phyloP scores from a whole-genome alignment of 108 stramenopile species.

The Nannochloropsis oceanica region DNA sequence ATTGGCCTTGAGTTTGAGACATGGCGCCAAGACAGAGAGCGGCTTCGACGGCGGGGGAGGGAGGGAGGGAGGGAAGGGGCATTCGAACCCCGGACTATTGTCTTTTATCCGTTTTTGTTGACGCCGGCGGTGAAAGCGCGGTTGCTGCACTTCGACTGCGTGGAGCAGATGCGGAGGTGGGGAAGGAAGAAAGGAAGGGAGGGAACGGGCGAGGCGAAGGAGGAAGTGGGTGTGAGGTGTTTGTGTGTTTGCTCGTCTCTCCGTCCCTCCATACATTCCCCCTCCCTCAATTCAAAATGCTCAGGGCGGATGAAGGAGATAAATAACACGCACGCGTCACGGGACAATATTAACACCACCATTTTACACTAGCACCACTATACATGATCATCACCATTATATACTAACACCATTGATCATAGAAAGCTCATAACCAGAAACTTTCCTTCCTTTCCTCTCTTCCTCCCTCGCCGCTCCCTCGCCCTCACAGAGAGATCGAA shows the following conservation, averaged over 20 bases:
- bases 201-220: background rate
- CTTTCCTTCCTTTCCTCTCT: background rate
- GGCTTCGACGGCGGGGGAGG: background rate
- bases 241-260: background rate
- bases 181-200: background rate
- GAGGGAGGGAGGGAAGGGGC: background rate
- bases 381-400: background rate
- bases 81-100: background rate
- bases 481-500: background rate
- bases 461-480: background rate
- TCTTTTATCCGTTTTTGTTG: constrained; percentile 16
- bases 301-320: no score
- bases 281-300: background rate
- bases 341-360: no score
- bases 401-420: background rate
- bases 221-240: background rate
- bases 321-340: no score
- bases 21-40: background rate
- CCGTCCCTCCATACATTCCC: background rate
- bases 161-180: constrained; percentile 10
- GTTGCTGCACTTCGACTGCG: constrained; percentile 10
- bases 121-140: constrained; percentile 17
- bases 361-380: background rate
- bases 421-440: background rate
- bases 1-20: background rate